Evolutionary conservation across 495 filamentous ascomycete species (phyloP).

Genomic region (Talaromyces proteolyticus): DNA sequence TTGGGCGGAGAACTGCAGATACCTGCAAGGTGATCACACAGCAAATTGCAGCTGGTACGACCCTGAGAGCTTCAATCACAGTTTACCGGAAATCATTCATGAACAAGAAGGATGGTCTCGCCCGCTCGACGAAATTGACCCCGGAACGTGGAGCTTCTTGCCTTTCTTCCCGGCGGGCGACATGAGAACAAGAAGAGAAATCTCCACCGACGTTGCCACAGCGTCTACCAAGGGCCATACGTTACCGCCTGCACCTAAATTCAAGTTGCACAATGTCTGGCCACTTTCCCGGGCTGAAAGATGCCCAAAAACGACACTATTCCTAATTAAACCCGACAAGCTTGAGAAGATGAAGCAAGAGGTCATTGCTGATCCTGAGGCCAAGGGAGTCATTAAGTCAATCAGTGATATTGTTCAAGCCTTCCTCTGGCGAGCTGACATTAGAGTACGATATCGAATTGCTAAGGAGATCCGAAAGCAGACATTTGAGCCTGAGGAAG

Average conservation of each 20-base stretch:
- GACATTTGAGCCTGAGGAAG: constrained; percentile 16
- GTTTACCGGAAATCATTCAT: constrained; percentile 20
- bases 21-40: constrained; percentile 21
- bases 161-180: constrained; percentile 13
- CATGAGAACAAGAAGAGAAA: background rate
- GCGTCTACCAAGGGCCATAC: too few species aligned
- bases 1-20: constrained; percentile 27
- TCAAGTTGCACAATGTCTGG: constrained; percentile 15
- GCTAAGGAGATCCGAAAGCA: constrained; percentile 18
- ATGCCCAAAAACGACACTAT: constrained; percentile 14
- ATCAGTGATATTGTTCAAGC: constrained; percentile 23
- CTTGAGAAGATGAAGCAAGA: constrained; percentile 16
- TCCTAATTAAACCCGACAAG: constrained; percentile 14
- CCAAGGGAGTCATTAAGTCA: constrained; percentile 12
- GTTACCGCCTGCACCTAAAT: constrained; percentile 7
- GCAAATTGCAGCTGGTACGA: constrained; percentile 24
- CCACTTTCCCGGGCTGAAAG: constrained; percentile 15
- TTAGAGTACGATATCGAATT: constrained; percentile 23
- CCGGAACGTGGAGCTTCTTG: constrained; percentile 14
- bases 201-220: background rate
- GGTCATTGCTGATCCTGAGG: constrained; percentile 15
- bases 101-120: constrained; percentile 17
- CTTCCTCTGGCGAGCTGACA: constrained; percentile 27
- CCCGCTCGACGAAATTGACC: constrained; percentile 16
- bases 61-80: constrained; percentile 28